These are phyloP conservation scores for Mycena pura DNA, from an alignment of 768 basidiomycete species.

Conservation along the genomic window DNA sequence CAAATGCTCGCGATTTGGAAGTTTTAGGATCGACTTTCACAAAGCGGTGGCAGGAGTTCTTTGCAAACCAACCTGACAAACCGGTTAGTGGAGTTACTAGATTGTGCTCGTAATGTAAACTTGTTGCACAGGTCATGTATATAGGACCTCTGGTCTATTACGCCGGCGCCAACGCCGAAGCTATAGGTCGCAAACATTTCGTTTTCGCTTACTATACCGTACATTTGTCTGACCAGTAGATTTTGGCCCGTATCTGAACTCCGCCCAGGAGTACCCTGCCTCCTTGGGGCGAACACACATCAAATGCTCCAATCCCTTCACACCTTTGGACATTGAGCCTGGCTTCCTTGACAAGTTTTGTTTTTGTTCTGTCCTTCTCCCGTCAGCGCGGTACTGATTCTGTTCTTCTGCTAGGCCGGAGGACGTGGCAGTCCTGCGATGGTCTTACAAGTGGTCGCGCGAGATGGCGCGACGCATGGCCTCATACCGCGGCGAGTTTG, in stretches of 20 bases:
- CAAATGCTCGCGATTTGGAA: constrained; percentile 53
- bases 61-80: constrained; percentile 58
- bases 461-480: constrained; percentile 49
- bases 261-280: constrained; percentile 40
- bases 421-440: constrained; percentile 36
- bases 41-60: constrained; percentile 56
- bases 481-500: constrained; percentile 24
- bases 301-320: constrained; percentile 36
- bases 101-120: constrained; percentile 47
- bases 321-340: constrained; percentile 38
- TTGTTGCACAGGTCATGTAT: background rate
- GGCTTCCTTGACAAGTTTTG: constrained; percentile 42
- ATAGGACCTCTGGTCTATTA: constrained; percentile 25
- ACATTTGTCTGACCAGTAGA: no score
- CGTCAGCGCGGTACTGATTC: background rate
- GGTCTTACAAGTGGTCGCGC: constrained; percentile 46
- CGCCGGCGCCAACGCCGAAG: no score
- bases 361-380: background rate
- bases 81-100: constrained; percentile 43
- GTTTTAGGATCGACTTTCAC: constrained; percentile 55
- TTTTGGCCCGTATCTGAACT: background rate
- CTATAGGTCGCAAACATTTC: no score
- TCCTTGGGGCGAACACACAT: constrained; percentile 46
- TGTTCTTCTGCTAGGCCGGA: constrained; percentile 4
- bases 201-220: no score